Evolutionary conservation across 305 asterid genomes (phyloP), one percentile per base, ranked within the genome.

Genomic region (Fraxinus albicans): DNA sequence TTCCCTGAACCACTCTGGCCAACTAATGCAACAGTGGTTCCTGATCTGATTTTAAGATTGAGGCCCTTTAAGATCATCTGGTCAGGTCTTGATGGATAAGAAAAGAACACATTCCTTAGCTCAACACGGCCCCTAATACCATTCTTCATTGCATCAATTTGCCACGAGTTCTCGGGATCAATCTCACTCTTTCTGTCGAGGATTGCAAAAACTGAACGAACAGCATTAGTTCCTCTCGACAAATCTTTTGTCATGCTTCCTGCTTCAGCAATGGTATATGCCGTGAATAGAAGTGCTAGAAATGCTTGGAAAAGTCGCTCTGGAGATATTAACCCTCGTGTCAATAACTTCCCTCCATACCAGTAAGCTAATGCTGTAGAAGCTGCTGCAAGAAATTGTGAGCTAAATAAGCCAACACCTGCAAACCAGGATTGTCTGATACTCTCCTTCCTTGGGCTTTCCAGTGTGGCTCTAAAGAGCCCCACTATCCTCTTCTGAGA

Each of bases 221-320:
- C 96, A 4, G 95, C 98, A n/a, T 83, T 88, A 87, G 90, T 93
- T 86, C 98, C 98, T 80, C 97, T 86, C 0, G 98, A 89, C 80
- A 94, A 84, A 82, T 94, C 98, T 44, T 92, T 93, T n/a, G 98
- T 94, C 98, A 94, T 93, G 87, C 97, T 94, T 80, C 98, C 98
- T 13, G 97, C 98, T 44, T 94, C 98, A 38, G 97, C 98, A 27
- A 94, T 94, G 7, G 96, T 93, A 79, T 93, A 93, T 25, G 97
- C 98, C 19, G 98, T 94, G 84, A 93, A 92, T 27, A 94, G 85
- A 21, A 94, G 92, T 6, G 93, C 93, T 2, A 94, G 84, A 84
- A 93, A 94, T 13, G 98, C 91, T 88, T 93, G 97, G 80, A 93
- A 94, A 35, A 94, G 95, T 58, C 79, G 79, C 86, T 93, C 92